Evolutionary conservation across 192 early-diverging fungal genomes (phyloP).

Genomic region (Podila clonocystis): DNA sequence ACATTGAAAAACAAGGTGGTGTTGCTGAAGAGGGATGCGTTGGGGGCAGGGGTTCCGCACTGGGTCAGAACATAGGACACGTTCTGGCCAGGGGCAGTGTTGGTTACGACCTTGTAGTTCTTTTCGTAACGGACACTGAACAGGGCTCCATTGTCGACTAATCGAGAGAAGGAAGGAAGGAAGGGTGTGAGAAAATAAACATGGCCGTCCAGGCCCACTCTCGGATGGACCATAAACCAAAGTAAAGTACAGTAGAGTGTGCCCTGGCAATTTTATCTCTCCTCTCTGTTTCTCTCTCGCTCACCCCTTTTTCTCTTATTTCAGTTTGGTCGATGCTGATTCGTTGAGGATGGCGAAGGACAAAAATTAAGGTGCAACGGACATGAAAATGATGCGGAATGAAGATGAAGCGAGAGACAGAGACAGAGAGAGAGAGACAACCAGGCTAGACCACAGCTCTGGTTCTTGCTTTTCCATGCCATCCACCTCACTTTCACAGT

Average conservation of each 20-base stretch:
- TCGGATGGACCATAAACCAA: too few relatives aligned
- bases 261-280: too few relatives aligned
- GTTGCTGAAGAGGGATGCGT: slow-evolving; percentile 46
- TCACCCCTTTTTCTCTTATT: background rate
- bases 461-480: too few relatives aligned
- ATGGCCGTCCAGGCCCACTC: background rate
- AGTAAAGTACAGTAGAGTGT: too few relatives aligned
- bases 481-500: too few relatives aligned
- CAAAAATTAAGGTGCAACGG: background rate
- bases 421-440: too few relatives aligned
- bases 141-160: slow-evolving; percentile 60
- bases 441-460: too few relatives aligned
- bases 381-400: too few relatives aligned
- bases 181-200: background rate
- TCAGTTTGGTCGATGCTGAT: background rate
- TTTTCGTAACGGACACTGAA: slow-evolving; percentile 71
- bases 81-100: slow-evolving; percentile 53
- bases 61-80: slow-evolving; percentile 74
- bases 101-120: slow-evolving; percentile 74
- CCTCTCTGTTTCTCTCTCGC: too few relatives aligned
- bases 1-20: slow-evolving; percentile 56
- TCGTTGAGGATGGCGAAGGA: background rate
- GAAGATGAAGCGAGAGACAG: too few relatives aligned
- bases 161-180: background rate
- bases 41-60: slow-evolving; percentile 71